These are phyloP conservation scores for Psilocybe subaeruginosa DNA, from an alignment of 768 basidiomycete species.

Conservation along the genomic window DNA sequence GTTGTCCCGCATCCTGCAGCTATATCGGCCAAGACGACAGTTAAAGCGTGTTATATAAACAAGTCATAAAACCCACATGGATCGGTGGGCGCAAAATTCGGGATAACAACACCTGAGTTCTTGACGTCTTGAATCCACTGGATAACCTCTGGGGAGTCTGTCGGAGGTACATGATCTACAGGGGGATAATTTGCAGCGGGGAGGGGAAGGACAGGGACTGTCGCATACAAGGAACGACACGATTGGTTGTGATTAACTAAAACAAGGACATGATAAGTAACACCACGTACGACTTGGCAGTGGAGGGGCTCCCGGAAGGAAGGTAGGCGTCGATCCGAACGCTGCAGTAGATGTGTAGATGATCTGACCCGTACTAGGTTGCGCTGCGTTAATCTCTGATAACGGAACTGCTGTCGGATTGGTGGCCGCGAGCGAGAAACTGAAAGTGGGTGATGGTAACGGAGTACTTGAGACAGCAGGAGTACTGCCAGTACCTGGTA, in stretches of 20 bases:
- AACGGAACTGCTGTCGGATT: slow-evolving; percentile 69
- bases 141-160: slow-evolving; percentile 63
- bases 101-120: slow-evolving; percentile 54
- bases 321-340: slow-evolving; percentile 54
- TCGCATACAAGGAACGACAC: neutral
- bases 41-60: neutral
- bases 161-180: slow-evolving; percentile 62
- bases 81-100: slow-evolving; percentile 48
- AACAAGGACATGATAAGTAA: no score
- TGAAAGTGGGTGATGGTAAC: neutral
- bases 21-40: neutral
- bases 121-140: slow-evolving; percentile 74
- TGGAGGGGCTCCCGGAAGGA: slow-evolving; percentile 57
- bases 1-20: slow-evolving; percentile 49
- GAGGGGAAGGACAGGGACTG: slow-evolving; percentile 13
- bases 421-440: slow-evolving; percentile 29
- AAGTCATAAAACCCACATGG: slow-evolving; percentile 32
- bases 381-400: slow-evolving; percentile 46
- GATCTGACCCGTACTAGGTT: slow-evolving; percentile 44
- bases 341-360: slow-evolving; percentile 46
- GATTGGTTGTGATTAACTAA: no score
- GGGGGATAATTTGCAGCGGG: slow-evolving; percentile 62
- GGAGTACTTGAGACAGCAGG: neutral
- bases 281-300: slow-evolving; percentile 51
- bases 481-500: neutral